Base-by-base conservation (phyloP, 495 filamentous ascomycete genomes). In the Penicillium longicatenatum region DNA sequence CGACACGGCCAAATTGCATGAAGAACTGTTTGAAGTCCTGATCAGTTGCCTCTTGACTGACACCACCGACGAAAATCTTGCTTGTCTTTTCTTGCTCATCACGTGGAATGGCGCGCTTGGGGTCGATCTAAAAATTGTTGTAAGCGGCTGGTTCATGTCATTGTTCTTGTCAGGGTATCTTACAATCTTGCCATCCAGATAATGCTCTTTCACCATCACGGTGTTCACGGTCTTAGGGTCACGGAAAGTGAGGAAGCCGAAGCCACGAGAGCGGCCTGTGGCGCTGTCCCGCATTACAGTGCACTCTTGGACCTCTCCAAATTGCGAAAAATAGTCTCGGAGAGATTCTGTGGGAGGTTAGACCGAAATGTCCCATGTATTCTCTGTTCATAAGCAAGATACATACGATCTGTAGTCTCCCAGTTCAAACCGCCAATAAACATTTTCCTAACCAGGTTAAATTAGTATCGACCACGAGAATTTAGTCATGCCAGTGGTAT, bases 131-230 rank as follows among this genome's bases (percentile, higher is more conserved):
- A 2, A 35, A 50, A 29, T 69, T 52, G 12, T 43, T 60, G 76
- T 58, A 78, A 70, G 26, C 17, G 16, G 16, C 19, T 24, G 16
- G 30, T 21, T 21, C 35, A 9, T 24, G 10, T 14, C 24, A 26
- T 16, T n/a, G 49, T 26, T 22, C 53, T 45, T 53, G 55, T 35
- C 58, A 41, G 30, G 60, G 37, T 30, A 51, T 46, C 92, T 82
- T 83, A 98, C 94, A 74, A 98, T 96, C 70, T 98, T 98, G 50
- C 95, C 94, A 75, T 98, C 94, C 16, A 98, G 81, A 64, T 92
- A 96, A 72, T 98, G 94, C 69, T 98, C 94, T 78, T 98, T 98
- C 60, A 98, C 94, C 94, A 98, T 98, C 37, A 98, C 94, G 61
- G 92, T 96, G 70, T 98, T 98, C 60, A 98, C 94, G 12, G 91